Conservation (phyloP, 2,329 filamentous ascomycete species). For the Colletotrichum sp. region DNA sequence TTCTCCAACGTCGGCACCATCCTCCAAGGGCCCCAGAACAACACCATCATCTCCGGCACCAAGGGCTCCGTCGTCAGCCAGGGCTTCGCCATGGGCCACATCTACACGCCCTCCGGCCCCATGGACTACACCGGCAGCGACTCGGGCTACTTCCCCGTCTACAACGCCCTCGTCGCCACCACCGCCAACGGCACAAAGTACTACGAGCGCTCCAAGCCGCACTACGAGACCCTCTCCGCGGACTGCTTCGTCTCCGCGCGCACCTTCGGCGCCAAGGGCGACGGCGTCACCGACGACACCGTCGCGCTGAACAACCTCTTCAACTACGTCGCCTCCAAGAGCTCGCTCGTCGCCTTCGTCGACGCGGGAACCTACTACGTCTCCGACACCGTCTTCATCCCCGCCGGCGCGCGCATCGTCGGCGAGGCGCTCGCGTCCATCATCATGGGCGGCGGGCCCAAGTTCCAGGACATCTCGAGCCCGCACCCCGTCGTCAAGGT, state of each 20-base stretch:
- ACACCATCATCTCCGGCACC: conserved; percentile 61
- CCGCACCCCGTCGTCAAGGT: conserved; percentile 72
- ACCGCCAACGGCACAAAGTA: conserved; percentile 49
- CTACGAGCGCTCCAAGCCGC: conserved; percentile 78
- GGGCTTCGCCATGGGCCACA: conserved; percentile 59
- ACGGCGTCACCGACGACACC: conserved; percentile 79
- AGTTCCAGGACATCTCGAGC: conserved; percentile 59
- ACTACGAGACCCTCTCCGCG: conserved; percentile 67
- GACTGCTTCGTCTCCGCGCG: conserved; percentile 73
- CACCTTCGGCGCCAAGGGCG: conserved; percentile 70
- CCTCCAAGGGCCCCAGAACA: conserved; percentile 42
- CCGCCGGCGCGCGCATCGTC: conserved; percentile 57
- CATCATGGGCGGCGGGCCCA: conserved; percentile 59
- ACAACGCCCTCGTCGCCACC: conserved; percentile 51
- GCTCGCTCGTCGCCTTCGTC: conserved; percentile 61
- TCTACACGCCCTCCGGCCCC: conserved; percentile 58
- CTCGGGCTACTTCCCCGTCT: conserved; percentile 52
- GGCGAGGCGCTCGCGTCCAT: conserved; percentile 62
- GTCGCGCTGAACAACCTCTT: conserved; percentile 70
- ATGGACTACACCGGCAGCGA: conserved; percentile 52
- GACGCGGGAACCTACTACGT: conserved; percentile 68
- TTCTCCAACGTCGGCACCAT: conserved; percentile 42
- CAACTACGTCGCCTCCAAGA: conserved; percentile 50
- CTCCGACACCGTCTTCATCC: conserved; percentile 56
- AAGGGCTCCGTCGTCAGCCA: conserved; percentile 55